Conservation (phyloP, 208 protist species). For the Crithidia sp. region DNA sequence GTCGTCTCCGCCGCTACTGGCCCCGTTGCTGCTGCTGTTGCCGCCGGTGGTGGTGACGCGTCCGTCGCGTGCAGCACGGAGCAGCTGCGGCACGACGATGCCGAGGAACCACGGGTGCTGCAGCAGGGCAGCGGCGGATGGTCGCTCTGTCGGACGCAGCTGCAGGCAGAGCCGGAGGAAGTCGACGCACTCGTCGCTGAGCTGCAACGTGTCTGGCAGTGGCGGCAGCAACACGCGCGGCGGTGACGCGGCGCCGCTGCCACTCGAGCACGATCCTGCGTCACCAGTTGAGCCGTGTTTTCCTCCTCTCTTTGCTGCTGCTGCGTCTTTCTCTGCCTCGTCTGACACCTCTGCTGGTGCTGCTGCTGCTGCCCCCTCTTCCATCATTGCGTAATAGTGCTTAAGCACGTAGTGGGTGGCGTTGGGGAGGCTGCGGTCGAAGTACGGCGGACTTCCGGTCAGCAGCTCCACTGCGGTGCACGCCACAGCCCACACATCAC, state of each 20-base stretch:
- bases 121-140: constrained; percentile 48
- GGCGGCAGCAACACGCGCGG: constrained; percentile 20
- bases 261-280: neutral
- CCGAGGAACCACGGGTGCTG: constrained; percentile 64
- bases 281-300: neutral
- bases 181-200: constrained; percentile 39
- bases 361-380: neutral
- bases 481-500: constrained; percentile 86
- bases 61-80: constrained; percentile 22
- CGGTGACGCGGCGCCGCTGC: neutral
- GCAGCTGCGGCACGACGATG: constrained; percentile 34
- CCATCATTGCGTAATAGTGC: constrained; percentile 26
- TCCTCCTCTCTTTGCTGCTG: neutral
- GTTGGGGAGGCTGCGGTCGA: constrained; percentile 60
- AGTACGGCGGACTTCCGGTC: constrained; percentile 77
- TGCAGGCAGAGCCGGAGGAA: constrained; percentile 71
- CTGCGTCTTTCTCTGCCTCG: neutral
- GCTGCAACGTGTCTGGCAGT: constrained; percentile 38
- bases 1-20: neutral
- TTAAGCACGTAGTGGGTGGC: constrained; percentile 68
- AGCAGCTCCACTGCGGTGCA: constrained; percentile 80
- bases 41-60: neutral
- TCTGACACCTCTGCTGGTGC: neutral
- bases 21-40: neutral
- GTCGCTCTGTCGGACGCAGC: constrained; percentile 47